phyloP scores from a whole-genome alignment of 179 eudicot species.

The Sideroxylon spinosum region DNA sequence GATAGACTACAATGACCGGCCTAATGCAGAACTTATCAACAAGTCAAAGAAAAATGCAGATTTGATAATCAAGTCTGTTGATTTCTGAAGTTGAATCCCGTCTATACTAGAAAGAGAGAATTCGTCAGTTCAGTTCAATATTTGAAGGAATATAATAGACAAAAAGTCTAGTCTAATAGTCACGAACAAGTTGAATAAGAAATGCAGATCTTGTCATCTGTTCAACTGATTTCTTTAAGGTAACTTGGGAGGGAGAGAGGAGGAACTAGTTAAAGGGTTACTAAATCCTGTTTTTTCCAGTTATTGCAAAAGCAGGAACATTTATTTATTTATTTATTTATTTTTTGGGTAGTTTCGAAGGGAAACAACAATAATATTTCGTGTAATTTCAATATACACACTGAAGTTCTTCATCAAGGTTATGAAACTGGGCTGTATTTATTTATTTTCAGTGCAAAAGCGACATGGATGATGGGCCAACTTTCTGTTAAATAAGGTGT shows the following conservation, averaged over 20 bases:
- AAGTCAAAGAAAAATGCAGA: conserved; percentile 87
- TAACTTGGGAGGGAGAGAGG: background rate
- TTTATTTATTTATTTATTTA: too few relatives aligned
- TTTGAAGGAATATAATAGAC: background rate
- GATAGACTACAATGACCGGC: conserved; percentile 88
- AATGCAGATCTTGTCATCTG: background rate
- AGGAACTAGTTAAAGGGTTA: too few relatives aligned
- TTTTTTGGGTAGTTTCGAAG: too few relatives aligned
- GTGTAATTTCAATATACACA: too few relatives aligned
- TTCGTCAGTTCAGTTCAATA: background rate
- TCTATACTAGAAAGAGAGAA: background rate
- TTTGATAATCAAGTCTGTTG: conserved; percentile 65
- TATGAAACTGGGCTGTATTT: too few relatives aligned
- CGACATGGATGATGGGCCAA: too few relatives aligned
- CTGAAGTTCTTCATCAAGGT: too few relatives aligned
- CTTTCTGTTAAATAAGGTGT: too few relatives aligned
- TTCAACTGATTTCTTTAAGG: background rate
- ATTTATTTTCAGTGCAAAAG: too few relatives aligned
- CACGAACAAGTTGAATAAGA: background rate
- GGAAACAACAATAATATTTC: too few relatives aligned
- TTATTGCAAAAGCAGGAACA: too few relatives aligned
- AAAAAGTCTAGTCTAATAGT: background rate
- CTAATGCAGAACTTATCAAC: conserved; percentile 85
- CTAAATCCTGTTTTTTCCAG: too few relatives aligned
- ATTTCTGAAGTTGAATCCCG: conserved; percentile 29